phyloP scores from a whole-genome alignment of 441 rosid species.

The Aleurites moluccanus region DNA sequence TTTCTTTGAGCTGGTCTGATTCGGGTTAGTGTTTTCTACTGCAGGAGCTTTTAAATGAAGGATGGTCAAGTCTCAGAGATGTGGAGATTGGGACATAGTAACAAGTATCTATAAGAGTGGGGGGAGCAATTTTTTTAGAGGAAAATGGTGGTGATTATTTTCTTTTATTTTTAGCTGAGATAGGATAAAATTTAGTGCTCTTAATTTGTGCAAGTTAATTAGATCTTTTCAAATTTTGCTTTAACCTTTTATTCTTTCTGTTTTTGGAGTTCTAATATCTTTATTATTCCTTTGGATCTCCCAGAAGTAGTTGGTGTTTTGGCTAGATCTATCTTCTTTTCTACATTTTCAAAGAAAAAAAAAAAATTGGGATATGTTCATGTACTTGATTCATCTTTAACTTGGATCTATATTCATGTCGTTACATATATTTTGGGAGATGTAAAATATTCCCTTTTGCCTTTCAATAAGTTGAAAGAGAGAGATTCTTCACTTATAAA shows the following conservation, averaged over 20 bases:
- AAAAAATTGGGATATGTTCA: not conserved
- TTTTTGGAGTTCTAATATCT: constrained; percentile 25
- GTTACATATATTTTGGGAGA: not conserved
- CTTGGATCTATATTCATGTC: constrained; percentile 22
- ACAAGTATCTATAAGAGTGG: constrained; percentile 24
- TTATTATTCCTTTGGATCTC: constrained; percentile 18
- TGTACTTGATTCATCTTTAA: constrained; percentile 10
- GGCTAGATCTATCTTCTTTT: constrained; percentile 33
- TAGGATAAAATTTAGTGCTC: constrained; percentile 21
- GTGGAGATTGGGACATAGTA: constrained; percentile 55
- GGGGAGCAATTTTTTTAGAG: constrained; percentile 11
- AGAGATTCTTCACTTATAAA: constrained; percentile 3
- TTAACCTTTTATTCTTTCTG: not conserved
- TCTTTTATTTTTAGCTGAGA: constrained; percentile 24
- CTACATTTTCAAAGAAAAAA: too few relatives aligned
- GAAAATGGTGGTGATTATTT: constrained; percentile 20
- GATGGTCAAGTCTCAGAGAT: constrained; percentile 55
- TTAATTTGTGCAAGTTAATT: constrained; percentile 15
- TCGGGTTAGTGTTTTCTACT: constrained; percentile 7
- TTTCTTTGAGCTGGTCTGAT: not conserved
- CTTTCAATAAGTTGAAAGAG: not conserved
- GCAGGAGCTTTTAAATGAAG: constrained; percentile 61
- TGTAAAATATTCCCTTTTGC: constrained; percentile 19
- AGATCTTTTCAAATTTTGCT: constrained; percentile 11
- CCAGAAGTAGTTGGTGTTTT: constrained; percentile 34